Percentiles rank a stretch among this genome's conserved stretches.
Conservation (phyloP, 2,329 filamentous ascomycete species). For the Diaporthe ampelina region DNA sequence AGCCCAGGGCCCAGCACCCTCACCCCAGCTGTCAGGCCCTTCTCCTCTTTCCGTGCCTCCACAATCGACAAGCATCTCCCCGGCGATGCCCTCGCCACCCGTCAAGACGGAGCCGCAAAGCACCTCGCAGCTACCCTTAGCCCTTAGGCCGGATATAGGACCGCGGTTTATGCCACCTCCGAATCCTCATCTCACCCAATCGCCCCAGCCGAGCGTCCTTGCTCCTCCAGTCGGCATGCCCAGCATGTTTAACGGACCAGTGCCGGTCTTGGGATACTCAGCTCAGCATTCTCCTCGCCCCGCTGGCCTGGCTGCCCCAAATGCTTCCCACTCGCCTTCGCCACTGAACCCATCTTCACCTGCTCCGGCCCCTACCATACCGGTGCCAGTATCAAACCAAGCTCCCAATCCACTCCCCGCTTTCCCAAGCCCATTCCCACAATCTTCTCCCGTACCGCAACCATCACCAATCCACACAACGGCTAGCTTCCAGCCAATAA, state of each 20-base stretch:
- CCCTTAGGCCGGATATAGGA: conserved; percentile 39
- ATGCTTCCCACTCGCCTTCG: conserved; percentile 45
- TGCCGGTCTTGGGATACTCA: conserved; percentile 47
- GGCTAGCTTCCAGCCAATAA: conserved; percentile 39
- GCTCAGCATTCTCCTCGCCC: conserved; percentile 43
- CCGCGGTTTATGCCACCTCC: conserved; percentile 42
- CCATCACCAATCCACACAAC: conserved; percentile 37
- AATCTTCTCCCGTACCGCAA: conserved; percentile 20
- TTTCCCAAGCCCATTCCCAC: conserved; percentile 15
- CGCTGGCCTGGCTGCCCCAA: conserved; percentile 48
- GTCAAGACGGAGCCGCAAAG: conserved; percentile 39
- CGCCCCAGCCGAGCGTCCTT: conserved; percentile 43
- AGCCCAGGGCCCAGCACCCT: not conserved
- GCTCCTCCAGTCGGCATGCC: conserved; percentile 46
- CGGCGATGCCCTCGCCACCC: conserved; percentile 14
- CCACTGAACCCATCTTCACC: conserved; percentile 43
- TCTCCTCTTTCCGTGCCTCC: conserved; percentile 21
- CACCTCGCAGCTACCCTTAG: conserved; percentile 35
- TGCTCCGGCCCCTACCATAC: not conserved
- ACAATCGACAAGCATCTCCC: conserved; percentile 16
- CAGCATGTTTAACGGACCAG: conserved; percentile 45
- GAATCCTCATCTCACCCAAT: conserved; percentile 39
- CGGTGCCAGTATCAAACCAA: conserved; percentile 1
- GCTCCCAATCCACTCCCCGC: conserved; percentile 6
- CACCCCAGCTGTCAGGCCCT: conserved; percentile 4